Evolutionary conservation across 164 flowering plant genomes (phyloP), one percentile per base, ranked within the genome.

Genomic region (Aristolochia californica): DNA sequence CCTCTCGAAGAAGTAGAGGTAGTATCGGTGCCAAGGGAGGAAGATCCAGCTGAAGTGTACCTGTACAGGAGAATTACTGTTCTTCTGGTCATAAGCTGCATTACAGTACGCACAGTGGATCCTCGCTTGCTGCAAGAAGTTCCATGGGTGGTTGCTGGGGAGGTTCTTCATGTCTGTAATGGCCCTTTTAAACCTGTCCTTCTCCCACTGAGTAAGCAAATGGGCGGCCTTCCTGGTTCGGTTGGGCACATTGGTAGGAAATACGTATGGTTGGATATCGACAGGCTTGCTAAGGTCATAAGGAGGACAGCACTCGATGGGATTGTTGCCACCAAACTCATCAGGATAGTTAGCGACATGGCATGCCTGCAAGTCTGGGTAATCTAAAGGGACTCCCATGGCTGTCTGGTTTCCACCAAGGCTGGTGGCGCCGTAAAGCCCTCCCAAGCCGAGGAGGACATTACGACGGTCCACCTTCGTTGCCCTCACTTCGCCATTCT

Each of bases 91-190:
- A 28, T 44, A 43, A 13, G 49, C 60, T 1, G 16, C 49, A 16
- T 57, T 57, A 49, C 60, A 57, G 30, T 57, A 57, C n/a, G 48
- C 49, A 18, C 60, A 57, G 30, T 57, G 60, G 9, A 57, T 17
- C 28, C 44, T 21, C 13, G 60, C 60, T 49, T 57, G 60, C 30
- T 44, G 48, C 17, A 21, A 9, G 21, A 44, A 57, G 50, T 15
- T 44, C 60, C 60, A 57, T 8, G 60, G 60, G 34, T 57, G 45
- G 1, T 24, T 21, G 13, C 0, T 0, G 17, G 18, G 25, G n/a
- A 57, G 49, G 14, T 21, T 27, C n/a, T n/a, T n/a, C n/a, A n/a
- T n/a, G n/a, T n/a, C n/a, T n/a, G n/a, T n/a, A n/a, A n/a, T n/a
- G n/a, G 60, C 48, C 27, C 17, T 10, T n/a, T 57, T 25, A 21